Evolutionary conservation across 345 rosid species (phyloP), one percentile per base, ranked within the genome.

Genomic region (Isatis tinctoria): DNA sequence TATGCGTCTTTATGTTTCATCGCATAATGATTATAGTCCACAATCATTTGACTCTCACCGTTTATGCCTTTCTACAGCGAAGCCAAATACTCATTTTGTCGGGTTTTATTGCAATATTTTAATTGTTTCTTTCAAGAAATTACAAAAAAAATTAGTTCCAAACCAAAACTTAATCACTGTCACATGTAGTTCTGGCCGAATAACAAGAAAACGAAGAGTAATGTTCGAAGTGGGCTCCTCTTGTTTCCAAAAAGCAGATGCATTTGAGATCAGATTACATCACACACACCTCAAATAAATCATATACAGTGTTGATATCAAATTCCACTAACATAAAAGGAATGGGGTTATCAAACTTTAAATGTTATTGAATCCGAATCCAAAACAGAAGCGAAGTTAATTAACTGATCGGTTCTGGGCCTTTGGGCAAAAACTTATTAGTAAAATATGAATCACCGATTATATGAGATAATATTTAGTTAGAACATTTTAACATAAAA

Each of bases 161-260:
- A 64, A 39, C 65, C 66, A 57, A 47, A 45, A 56, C 44, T 73
- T 28, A 47, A 67, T 67, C 67, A 68, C 54, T 10, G 20, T 27
- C 33, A 40, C 61, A 74, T 37, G 62, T 36, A 58, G 67, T 51
- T 67, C 37, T 48, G 45, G 69, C 47, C 62, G 45, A 75, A 32
- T 67, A 48, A 39, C 48, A 39, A 39, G 63, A 10, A 58, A 58
- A 39, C 6, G 26, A 66, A 37, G 72, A 36, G 17, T 56, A 37
- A 3, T 33, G 61, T 67, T 40, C n/a, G 24, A 10, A 59, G 69
- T 67, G 69, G 78, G 78, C 68, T 75, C 78, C 73, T 67, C 53
- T 67, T 67, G 74, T 60, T 60, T 67, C 62, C 61, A 49, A 48
- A 67, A 60, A 74, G 54, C 61, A 14, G n/a, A 66, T 66, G 36